Evolutionary conservation across 805 yeast genomes (phyloP).

Genomic region (Ogataea paradorogensis): DNA sequence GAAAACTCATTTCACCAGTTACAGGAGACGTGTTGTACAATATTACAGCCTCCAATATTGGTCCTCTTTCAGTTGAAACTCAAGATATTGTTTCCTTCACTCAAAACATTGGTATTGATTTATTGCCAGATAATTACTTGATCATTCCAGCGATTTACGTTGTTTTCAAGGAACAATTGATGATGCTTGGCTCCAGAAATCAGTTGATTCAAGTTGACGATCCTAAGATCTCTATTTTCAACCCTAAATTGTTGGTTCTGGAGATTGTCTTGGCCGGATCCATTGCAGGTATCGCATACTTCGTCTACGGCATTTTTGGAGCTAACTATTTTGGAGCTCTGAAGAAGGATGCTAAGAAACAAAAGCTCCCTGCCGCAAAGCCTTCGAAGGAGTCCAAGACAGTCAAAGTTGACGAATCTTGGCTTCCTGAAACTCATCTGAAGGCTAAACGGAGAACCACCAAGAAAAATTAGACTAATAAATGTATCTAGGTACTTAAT

Average conservation of each 20-base stretch:
- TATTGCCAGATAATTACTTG: conserved; percentile 55
- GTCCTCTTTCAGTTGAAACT: conserved; percentile 52
- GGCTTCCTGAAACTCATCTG: conserved; percentile 60
- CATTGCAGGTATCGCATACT: conserved; percentile 49
- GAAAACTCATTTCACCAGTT: conserved; percentile 54
- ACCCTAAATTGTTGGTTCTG: conserved; percentile 68
- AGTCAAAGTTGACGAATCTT: conserved; percentile 42
- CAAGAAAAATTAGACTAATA: conserved; percentile 33
- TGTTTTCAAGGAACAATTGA: conserved; percentile 46
- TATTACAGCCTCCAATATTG: conserved; percentile 61
- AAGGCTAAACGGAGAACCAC: conserved; percentile 19
- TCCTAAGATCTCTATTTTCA: conserved; percentile 62
- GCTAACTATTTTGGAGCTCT: conserved; percentile 43
- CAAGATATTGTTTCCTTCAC: conserved; percentile 49
- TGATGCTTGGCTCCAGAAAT: conserved; percentile 54
- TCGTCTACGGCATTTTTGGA: conserved; percentile 43
- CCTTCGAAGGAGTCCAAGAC: conserved; percentile 27
- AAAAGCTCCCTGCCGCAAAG: conserved; percentile 20
- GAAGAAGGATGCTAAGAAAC: conserved; percentile 30
- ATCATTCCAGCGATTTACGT: conserved; percentile 60
- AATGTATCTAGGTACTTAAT: conserved; percentile 16
- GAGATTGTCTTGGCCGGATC: conserved; percentile 51
- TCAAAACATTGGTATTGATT: conserved; percentile 58
- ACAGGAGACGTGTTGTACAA: conserved; percentile 53
- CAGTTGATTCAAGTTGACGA: conserved; percentile 60